Evolutionary conservation across 768 basidiomycete genomes (phyloP), one percentile per base, ranked within the genome.

Genomic region (Mrakia hoshinonis): DNA sequence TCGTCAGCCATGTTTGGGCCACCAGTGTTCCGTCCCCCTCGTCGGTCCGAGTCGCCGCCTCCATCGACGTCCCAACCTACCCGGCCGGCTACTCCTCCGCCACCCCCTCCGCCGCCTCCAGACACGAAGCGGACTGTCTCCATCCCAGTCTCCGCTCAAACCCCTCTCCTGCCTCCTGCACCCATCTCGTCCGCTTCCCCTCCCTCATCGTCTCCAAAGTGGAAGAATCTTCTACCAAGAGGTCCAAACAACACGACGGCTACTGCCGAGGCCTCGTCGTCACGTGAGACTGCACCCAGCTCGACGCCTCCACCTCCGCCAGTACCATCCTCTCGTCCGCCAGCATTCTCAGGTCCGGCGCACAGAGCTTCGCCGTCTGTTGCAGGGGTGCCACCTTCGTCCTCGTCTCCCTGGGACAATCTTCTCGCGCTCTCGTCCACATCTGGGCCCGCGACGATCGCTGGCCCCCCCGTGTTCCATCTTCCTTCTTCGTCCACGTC

Each of bases 361-460:
- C 67, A 46, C n/a, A 48, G 38, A 15, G 34, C 18, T 9, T 39
- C 58, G 31, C 36, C 58, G 18, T 38, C 36, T 9, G 20, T 58
- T 20, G 31, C 34, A n/a, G 46, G 26, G 6, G 7, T 22, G 11
- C 15, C 48, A 15, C 2, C 64, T n/a, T 2, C 46, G n/a, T 11
- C 39, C 12, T 11, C 64, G 2, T 61, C 69, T 2, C 60, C 61
- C 3, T 72, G 70, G 70, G 55, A 67, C 3, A 62, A 51, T 43
- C 70, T 72, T 26, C 58, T 72, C 12, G 64, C 70, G 34, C 47
- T 64, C 12, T 26, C 70, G 2, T 47, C 55, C 5, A 48, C 58
- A 12, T 34, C 69, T 10, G 63, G 43, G 4, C 38, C 60, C 2
- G n/a, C 61, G 3, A 51, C 69, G 2, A 36, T 58, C 15, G 52